Evolutionary conservation across 23 red algal genomes (phyloP).

Genomic region (Gracilaria domingensis): DNA sequence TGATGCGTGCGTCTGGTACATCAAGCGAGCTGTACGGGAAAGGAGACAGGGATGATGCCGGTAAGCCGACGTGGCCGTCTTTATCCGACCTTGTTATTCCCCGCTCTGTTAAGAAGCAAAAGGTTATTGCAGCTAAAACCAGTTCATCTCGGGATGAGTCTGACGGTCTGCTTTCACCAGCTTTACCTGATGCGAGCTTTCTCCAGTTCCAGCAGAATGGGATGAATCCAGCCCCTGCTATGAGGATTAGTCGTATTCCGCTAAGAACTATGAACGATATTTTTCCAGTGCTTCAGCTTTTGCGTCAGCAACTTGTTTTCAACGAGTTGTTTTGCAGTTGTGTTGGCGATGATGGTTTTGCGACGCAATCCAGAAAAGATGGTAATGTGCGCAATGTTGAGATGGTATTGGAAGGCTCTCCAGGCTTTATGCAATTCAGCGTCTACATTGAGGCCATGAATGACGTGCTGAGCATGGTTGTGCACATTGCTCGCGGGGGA

Average conservation of each 20-base stretch:
- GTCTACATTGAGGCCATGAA: conserved; percentile 41
- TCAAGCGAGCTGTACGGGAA: background rate
- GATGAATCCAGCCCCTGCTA: conserved; percentile 24
- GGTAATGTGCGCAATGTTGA: conserved; percentile 32
- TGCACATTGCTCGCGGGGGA: conserved; percentile 51
- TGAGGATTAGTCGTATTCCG: conserved; percentile 50
- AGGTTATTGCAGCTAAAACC: background rate
- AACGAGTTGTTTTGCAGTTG: conserved; percentile 71
- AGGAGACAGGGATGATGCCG: conserved; percentile 5
- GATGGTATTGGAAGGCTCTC: conserved; percentile 51
- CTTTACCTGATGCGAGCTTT: conserved; percentile 43
- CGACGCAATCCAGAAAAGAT: background rate
- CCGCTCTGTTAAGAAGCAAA: background rate
- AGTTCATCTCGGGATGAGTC: background rate
- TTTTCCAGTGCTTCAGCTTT: conserved; percentile 34
- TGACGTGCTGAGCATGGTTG: conserved; percentile 53
- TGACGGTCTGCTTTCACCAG: conserved; percentile 4
- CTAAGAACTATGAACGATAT: conserved; percentile 49
- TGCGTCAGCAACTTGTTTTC: conserved; percentile 71
- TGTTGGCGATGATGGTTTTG: conserved; percentile 22
- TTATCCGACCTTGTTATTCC: conserved; percentile 13
- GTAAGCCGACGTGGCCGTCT: conserved; percentile 18
- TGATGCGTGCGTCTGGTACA: background rate
- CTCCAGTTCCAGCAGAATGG: conserved; percentile 55
- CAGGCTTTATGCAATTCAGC: conserved; percentile 59